Base-by-base conservation (phyloP, 2,329 filamentous ascomycete genomes). In the Pseudogymnoascus sp. region DNA sequence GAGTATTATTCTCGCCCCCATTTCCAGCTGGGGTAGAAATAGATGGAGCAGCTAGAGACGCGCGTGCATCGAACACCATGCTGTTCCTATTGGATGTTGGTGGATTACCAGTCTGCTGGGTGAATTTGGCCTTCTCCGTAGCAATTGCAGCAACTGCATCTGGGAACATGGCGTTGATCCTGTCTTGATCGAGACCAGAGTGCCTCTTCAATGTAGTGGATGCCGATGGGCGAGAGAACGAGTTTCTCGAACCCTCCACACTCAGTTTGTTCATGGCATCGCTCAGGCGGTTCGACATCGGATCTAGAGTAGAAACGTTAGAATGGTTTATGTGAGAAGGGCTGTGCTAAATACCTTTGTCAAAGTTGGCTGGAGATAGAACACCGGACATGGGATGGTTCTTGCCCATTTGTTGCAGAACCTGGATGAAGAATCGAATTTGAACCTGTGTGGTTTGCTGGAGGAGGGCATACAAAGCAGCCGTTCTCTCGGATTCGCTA, bases 361-460 rank as follows among this genome's bases (percentile, higher is more conserved):
- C 95, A 76, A 97, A 97, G 73, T 92, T 96, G 63, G 95, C 89
- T 31, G 95, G 95, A 29, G 95, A 97, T 61, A 99, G 78, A 38
- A 99, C 89, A 62, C 93, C 91, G 37, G 93, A 96, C 90, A 97
- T 96, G 29, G 95, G 95, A 76, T 97, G 93, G 72, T 88, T 96
- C 79, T 97, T 96, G 67, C 93, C 93, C 95, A 97, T 99, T 76
- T 99, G 95, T 80, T 97, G 93, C 70, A 99, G 81, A 56, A 99
- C 92, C 77, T 97, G 93, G 70, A 97, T 97, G 78, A 99, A 99
- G 82, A 99, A 99, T 63, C 95, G 88, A 73, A 97, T 96, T 79
- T 99, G 95, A 66, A 99, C 93, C 78, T 97, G 95, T 4, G 95
- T 99, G 5, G 95, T 97, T 82, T 99, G 95, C 80, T 99, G 95